A percentile compares a stretch with the other conserved stretches of the same genome.
Conservation (phyloP, 352 stramenopile species). For the Pythium angustatum region DNA sequence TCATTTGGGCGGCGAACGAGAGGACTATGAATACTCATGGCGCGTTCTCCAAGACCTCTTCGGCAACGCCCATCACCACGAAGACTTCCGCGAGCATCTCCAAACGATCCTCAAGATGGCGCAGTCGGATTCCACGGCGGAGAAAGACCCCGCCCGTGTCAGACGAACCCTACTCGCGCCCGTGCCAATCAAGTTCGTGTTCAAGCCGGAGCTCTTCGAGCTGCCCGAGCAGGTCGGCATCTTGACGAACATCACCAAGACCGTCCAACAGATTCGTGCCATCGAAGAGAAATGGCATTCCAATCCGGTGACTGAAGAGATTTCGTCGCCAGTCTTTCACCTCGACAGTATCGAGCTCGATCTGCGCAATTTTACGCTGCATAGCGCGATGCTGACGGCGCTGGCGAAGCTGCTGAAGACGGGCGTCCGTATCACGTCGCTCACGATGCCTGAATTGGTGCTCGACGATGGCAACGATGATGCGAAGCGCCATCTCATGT, state of each 20-base stretch:
- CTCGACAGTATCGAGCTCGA: constrained; percentile 5
- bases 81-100: background rate
- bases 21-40: background rate
- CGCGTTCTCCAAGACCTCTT: background rate
- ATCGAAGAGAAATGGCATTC: background rate
- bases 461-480: background rate
- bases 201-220: background rate
- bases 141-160: too few relatives aligned
- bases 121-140: background rate
- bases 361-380: constrained; percentile 5
- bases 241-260: background rate
- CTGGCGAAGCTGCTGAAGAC: constrained; percentile 1
- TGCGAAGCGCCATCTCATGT: background rate
- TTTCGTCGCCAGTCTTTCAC: background rate
- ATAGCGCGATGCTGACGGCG: background rate
- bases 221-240: background rate
- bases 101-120: background rate
- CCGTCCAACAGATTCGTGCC: background rate
- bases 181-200: background rate
- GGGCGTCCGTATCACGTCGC: background rate
- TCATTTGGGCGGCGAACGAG: background rate
- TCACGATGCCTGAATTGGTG: background rate
- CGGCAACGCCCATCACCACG: background rate
- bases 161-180: background rate
- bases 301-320: background rate